Conservation (phyloP, 495 filamentous ascomycete genomes). For the Evernia prunastri region DNA sequence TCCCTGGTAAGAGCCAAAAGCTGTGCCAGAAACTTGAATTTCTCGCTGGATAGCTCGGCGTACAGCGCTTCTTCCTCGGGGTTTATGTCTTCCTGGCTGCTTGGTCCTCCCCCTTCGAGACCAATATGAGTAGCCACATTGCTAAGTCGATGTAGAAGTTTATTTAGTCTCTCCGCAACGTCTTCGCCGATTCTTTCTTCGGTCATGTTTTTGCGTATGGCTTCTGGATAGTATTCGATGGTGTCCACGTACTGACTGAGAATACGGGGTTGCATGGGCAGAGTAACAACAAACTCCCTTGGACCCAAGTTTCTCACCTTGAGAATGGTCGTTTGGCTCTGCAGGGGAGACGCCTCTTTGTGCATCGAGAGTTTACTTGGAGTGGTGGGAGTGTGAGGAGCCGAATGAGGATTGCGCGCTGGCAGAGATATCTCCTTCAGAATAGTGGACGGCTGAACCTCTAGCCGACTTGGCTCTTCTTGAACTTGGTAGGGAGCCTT, state of each 20-base stretch:
- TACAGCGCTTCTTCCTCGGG: conserved; percentile 45
- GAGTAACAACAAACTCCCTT: conserved; percentile 27
- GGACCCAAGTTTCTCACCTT: conserved; percentile 14
- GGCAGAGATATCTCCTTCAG: conserved; percentile 17
- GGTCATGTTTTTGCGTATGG: conserved; percentile 23
- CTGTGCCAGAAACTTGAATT: conserved; percentile 51
- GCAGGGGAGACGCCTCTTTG: conserved; percentile 17
- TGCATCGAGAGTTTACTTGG: conserved; percentile 27
- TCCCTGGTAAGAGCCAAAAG: conserved; percentile 41
- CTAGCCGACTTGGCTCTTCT: conserved; percentile 14
- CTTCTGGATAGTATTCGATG: conserved; percentile 23
- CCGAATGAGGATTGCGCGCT: conserved; percentile 17
- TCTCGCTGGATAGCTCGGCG: conserved; percentile 50
- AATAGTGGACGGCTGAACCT: conserved; percentile 20
- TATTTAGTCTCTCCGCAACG: conserved; percentile 33
- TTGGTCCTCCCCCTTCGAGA: conserved; percentile 38
- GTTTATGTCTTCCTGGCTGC: conserved; percentile 35
- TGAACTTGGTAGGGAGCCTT: conserved; percentile 16
- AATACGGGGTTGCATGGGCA: conserved; percentile 28
- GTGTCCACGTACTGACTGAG: conserved; percentile 28
- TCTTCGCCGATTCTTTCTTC: conserved; percentile 16
- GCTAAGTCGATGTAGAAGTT: conserved; percentile 39
- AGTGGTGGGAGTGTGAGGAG: conserved; percentile 21
- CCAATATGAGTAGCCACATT: conserved; percentile 50
- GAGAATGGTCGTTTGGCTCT: conserved; percentile 14